Base-by-base conservation (phyloP, 2,329 filamentous ascomycete genomes). In the Triangularia setosa region DNA sequence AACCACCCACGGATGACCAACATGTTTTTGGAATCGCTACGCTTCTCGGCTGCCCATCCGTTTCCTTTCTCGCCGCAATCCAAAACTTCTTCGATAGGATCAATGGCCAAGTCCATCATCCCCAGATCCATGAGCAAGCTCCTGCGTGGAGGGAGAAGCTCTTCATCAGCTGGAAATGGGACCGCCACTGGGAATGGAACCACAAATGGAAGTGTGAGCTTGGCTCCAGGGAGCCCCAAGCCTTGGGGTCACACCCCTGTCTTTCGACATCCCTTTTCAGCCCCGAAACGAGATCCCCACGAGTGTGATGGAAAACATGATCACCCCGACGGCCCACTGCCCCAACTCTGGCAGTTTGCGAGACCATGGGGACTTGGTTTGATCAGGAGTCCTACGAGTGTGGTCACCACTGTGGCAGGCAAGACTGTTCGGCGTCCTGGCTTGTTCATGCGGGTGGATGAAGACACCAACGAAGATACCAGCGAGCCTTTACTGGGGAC, bases 391-490 rank as follows among this genome's bases (percentile, higher is more conserved):
- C 74, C 73, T 2, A 71, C 71, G 1, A 72, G 66, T 57, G 23
- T 57, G 4, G 16, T 76, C 54, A 69, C 71, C 65, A 69, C 71
- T 12, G 61, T 71, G 21, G 71, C 70, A 1, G 75, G 75, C 16
- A 69, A 62, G 27, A 72, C 69, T 1, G 67, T 74, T 9, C 73
- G 75, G 14, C 69, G 68, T 11, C 78, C 78, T 2, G 79, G 78
- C 1, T 65, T 76, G 12, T 76, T 75, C 55, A 71, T 72, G 27
- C 72, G 78, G 21, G 72, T 76, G 8, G 74, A 80, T 68, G 74
- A 77, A 54, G 71, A 75, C 23, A 77, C 73, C 6, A 79, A 79
- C 60, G 62, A 70, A n/a, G 71, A 73, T 25, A 78, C 75, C 0
- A 64, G 69, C 11, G 69, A 76, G 60, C 75, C 75, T 5, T 71